Evolutionary conservation across 202 grass and related monocot species (phyloP).

Genomic region (Musa balbisiana): DNA sequence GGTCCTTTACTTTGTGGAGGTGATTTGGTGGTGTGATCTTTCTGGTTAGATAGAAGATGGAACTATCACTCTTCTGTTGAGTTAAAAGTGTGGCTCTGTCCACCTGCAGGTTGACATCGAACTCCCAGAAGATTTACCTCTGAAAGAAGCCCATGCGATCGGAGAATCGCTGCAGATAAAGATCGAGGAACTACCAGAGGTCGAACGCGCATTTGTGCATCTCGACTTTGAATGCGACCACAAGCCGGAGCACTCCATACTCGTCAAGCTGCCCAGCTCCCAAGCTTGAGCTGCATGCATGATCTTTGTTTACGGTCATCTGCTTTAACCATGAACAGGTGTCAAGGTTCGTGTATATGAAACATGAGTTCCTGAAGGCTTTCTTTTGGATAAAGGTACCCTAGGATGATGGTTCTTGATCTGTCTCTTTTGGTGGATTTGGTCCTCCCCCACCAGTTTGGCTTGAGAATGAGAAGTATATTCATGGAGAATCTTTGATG

Average conservation of each 20-base stretch:
- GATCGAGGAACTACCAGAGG: conserved; percentile 82
- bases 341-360: too few relatives aligned
- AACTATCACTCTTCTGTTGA: not conserved
- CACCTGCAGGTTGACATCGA: conserved; percentile 73
- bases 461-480: too few relatives aligned
- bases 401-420: too few relatives aligned
- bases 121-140: conserved; percentile 81
- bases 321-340: too few relatives aligned
- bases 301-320: too few relatives aligned
- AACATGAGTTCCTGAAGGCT: too few relatives aligned
- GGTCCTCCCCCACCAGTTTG: too few relatives aligned
- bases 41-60: not conserved
- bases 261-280: conserved; percentile 43
- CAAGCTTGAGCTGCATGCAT: conserved; percentile 19
- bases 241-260: conserved; percentile 85
- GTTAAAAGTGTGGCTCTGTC: not conserved
- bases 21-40: not conserved
- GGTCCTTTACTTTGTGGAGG: conserved; percentile 96
- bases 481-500: too few relatives aligned
- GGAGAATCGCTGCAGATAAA: conserved; percentile 93
- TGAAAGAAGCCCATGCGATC: conserved; percentile 78
- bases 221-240: conserved; percentile 85
- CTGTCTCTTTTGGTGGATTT: too few relatives aligned
- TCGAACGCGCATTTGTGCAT: conserved; percentile 86
- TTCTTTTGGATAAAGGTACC: too few relatives aligned